phyloP scores from a whole-genome alignment of 331 rosid genomes.

The Quercus tomentella region DNA sequence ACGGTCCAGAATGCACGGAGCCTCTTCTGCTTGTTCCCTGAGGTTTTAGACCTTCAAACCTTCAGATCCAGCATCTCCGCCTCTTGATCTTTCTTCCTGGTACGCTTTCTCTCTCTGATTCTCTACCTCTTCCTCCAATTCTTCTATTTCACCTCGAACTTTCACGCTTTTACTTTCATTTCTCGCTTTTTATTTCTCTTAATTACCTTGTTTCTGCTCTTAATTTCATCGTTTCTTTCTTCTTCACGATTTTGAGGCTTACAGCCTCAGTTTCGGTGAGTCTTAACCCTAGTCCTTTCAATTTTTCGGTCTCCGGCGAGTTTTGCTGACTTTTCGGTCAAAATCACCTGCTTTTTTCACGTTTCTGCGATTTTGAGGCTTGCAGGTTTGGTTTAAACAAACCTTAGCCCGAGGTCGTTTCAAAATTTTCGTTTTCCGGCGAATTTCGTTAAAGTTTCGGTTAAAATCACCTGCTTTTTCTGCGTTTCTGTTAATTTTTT shows the following conservation, averaged over 20 bases:
- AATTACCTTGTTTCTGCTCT: neutral
- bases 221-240: neutral
- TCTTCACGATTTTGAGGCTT: neutral
- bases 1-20: constrained; percentile 67
- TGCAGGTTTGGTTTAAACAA: too few relatives aligned
- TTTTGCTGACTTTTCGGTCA: neutral
- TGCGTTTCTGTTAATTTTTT: too few relatives aligned
- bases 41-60: constrained; percentile 48
- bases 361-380: neutral
- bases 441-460: too few relatives aligned
- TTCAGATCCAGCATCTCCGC: constrained; percentile 51
- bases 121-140: neutral
- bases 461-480: too few relatives aligned
- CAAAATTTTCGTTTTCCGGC: neutral
- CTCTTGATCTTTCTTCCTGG: constrained; percentile 57
- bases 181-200: neutral
- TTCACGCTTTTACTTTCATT: neutral
- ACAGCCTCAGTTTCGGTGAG: neutral
- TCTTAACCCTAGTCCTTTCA: neutral
- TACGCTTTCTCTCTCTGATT: constrained; percentile 29
- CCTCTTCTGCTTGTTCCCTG: constrained; percentile 29
- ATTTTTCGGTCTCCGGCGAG: neutral
- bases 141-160: too few relatives aligned
- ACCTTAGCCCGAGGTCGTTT: too few relatives aligned
- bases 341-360: neutral